Evolutionary conservation across 257 asterid species (phyloP), one percentile per base, ranked within the genome.

Genomic region (Euphrasia confusa): DNA sequence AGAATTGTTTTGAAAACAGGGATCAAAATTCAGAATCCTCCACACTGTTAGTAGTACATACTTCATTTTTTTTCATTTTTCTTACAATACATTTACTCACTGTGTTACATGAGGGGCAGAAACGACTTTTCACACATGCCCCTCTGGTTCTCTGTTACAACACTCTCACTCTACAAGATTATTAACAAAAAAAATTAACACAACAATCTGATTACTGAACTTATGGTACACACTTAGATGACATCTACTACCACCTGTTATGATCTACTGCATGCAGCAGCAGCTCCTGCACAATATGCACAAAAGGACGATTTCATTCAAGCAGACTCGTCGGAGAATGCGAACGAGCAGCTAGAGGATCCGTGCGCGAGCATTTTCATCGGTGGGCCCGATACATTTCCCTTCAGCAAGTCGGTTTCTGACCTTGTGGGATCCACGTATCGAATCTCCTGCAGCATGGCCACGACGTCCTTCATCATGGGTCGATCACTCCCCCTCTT

Each of bases 381-480:
- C 1, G 81, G 80, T 37, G 75, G 49, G 13, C 79, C 70, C 28
- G 79, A 45, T 44, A 53, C 45, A 52, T 70, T 70, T 33, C 78
- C 83, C 81, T 86, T 87, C 82, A 79, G 67, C 64, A 80, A 35
- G 40, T 84, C 94, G 7, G 74, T 37, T 11, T 83, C 88, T 0
- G 85, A 53, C 66, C 87, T 74, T 42, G 55, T 54, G 2, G 83
- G 77, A 58, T 89, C 97, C 39, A 73, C 81, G 35, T 69, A 76
- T 14, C 94, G 78, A 64, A 92, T 92, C 56, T 92, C 97, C 58
- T 76, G 76, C 44, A 92, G 88, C 99, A 92, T 89, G 26, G 99
- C 97, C 66, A 89, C 97, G 0, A 89, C 88, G 67, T 92, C 99
- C 79, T 87, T 92, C 99, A 89, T 92, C 78, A 72, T 80, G 2